Conservation (phyloP, 805 yeast species). For the Zygosaccharomyces rouxii region DNA sequence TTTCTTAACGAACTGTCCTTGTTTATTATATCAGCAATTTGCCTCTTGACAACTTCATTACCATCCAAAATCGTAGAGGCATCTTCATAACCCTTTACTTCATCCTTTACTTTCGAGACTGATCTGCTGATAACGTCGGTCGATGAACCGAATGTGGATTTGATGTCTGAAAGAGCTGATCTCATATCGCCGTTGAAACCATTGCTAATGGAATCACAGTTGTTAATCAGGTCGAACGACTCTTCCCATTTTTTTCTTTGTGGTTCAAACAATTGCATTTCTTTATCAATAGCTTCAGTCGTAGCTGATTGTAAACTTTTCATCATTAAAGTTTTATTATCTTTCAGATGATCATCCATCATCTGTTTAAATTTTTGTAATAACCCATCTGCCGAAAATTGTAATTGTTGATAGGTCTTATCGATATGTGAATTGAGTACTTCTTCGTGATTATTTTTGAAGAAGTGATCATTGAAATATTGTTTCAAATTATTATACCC, state of each 20-base stretch:
- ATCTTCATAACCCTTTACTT: slow-evolving; percentile 17
- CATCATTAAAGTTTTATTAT: slow-evolving; percentile 24
- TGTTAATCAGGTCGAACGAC: slow-evolving; percentile 31
- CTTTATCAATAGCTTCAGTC: slow-evolving; percentile 29
- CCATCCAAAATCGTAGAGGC: slow-evolving; percentile 10
- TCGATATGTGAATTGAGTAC: slow-evolving; percentile 25
- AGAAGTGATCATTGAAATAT: slow-evolving; percentile 30
- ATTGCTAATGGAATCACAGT: slow-evolving; percentile 32
- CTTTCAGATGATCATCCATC: slow-evolving; percentile 23
- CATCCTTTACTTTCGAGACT: slow-evolving; percentile 17
- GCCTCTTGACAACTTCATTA: slow-evolving; percentile 15
- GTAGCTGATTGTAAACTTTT: slow-evolving; percentile 29
- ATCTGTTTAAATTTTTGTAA: slow-evolving; percentile 20
- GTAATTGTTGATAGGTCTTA: slow-evolving; percentile 24
- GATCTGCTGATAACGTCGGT: slow-evolving; percentile 16
- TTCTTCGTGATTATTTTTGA: slow-evolving; percentile 28
- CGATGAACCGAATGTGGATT: slow-evolving; percentile 19
- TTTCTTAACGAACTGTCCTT: slow-evolving; percentile 18
- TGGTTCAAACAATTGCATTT: slow-evolving; percentile 30
- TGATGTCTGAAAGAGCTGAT: slow-evolving; percentile 18
- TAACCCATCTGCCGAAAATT: slow-evolving; percentile 22
- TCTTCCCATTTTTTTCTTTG: slow-evolving; percentile 30
- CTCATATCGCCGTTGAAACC: slow-evolving; percentile 20
- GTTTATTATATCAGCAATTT: slow-evolving; percentile 18
- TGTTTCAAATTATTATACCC: slow-evolving; percentile 32